These are phyloP conservation scores for Volvariella surrecta DNA, from an alignment of 1,284 basidiomycete genomes.

Conservation along the genomic window DNA sequence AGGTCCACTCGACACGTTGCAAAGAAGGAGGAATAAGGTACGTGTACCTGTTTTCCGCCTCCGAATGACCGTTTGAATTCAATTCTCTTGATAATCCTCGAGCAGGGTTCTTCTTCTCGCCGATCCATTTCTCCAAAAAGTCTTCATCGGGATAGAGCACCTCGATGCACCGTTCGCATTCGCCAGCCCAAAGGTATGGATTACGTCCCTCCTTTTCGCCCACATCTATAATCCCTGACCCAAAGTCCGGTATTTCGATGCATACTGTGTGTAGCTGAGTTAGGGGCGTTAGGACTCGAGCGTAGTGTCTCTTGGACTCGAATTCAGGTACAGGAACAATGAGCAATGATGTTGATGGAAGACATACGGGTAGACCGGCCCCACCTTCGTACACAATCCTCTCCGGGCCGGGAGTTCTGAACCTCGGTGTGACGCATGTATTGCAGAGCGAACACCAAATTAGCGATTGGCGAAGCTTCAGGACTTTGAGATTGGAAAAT, in stretches of 20 bases:
- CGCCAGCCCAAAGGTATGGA: constrained; percentile 23
- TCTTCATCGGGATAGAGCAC: constrained; percentile 22
- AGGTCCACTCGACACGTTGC: too few species aligned
- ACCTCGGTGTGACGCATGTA: constrained; percentile 19
- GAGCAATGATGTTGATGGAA: not conserved
- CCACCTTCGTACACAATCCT: constrained; percentile 21
- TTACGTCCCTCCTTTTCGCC: constrained; percentile 11
- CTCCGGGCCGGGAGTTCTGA: constrained; percentile 17
- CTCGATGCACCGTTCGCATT: constrained; percentile 27
- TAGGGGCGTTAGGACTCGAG: constrained; percentile 17
- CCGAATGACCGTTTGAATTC: too few species aligned
- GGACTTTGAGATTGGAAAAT: constrained; percentile 16
- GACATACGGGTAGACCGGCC: constrained; percentile 23
- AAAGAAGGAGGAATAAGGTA: too few species aligned
- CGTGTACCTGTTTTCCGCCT: too few species aligned
- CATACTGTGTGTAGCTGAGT: constrained; percentile 19
- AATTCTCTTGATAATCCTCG: not conserved
- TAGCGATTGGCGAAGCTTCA: constrained; percentile 18
- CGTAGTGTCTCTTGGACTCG: constrained; percentile 21
- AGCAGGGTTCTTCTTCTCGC: constrained; percentile 18
- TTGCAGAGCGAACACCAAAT: constrained; percentile 28
- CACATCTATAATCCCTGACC: constrained; percentile 14
- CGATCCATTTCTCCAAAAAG: constrained; percentile 21
- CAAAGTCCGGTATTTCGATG: constrained; percentile 18
- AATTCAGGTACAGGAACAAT: not conserved